Evolutionary conservation across 768 basidiomycete genomes (phyloP), one percentile per base, ranked within the genome.

Genomic region (Tricholoma flavovirens): DNA sequence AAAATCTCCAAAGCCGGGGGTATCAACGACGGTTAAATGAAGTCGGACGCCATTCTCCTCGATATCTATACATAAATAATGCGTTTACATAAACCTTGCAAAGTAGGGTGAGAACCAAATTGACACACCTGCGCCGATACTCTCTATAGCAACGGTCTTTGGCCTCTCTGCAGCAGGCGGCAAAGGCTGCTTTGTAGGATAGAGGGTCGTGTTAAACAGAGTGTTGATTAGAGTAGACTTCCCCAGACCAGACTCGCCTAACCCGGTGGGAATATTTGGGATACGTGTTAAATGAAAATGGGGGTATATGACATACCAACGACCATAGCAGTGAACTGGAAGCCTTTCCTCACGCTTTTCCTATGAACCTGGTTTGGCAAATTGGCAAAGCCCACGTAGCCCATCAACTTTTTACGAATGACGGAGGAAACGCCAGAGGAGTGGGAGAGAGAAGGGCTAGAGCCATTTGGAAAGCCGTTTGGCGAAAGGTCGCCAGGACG

Each of bases 221-320:
- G 97, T 99, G 75, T 99, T 99, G 72, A 99, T 88, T 69, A 98
- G 83, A 10, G 97, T 99, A 3, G 97, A 99, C 79, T 99, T 99
- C 54, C 97, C 97, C 58, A 99, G 82, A 53, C 97, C 97, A 53
- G 96, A 98, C 77, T 99, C 96, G 73, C 94, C 94, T 94, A 65
- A 49, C 55, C 60, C 61, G 26, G 32, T 2, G 50, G 24, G 62
- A 63, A 59, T 60, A 26, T 3, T n/a, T n/a, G 24, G 64, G 60
- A 59, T 58, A 63, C 59, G 59, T 64, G 56, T 52, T 52, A 50
- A 57, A 51, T 61, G 59, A 56, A 55, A 65, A 60, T 53, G 62
- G 58, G 40, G 54, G 52, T 62, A 59, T 45, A 40, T 36, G 51
- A 56, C 61, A 36, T 26, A 96, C 96, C 96, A 69, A 99, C 96